A percentile compares a stretch with the other conserved stretches of the same genome.
phyloP scores from a whole-genome alignment of 345 rosid species.

The Sonneratia alba region DNA sequence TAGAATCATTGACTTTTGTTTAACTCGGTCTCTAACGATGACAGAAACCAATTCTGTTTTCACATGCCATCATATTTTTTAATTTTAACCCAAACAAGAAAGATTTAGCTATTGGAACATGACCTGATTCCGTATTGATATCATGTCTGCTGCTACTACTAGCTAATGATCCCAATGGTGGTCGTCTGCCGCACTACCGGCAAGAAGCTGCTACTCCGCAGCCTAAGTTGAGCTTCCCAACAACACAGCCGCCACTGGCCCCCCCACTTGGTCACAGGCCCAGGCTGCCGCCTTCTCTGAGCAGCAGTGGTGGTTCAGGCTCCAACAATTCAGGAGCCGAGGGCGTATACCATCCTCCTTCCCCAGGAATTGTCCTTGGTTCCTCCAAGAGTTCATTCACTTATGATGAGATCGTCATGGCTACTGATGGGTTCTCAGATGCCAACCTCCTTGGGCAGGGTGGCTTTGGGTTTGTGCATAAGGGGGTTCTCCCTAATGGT shows the following conservation, averaged over 20 bases:
- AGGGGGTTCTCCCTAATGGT: conserved; percentile 35
- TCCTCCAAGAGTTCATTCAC: conserved; percentile 44
- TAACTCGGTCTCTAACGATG: neutral
- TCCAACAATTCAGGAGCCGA: conserved; percentile 36
- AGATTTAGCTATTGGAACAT: neutral
- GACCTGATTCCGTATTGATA: neutral
- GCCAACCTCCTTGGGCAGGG: conserved; percentile 42
- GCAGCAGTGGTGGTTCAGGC: conserved; percentile 33
- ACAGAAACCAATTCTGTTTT: neutral
- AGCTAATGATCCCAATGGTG: conserved; percentile 46
- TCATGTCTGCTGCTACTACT: neutral
- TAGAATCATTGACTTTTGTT: too few species aligned
- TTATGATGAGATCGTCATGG: conserved; percentile 29
- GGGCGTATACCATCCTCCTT: conserved; percentile 33
- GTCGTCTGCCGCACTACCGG: conserved; percentile 51
- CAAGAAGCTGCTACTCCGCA: conserved; percentile 51
- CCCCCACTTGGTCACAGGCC: too few species aligned
- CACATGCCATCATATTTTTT: neutral
- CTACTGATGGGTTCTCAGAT: conserved; percentile 32
- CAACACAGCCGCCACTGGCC: neutral
- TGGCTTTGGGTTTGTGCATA: conserved; percentile 39
- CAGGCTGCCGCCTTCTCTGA: conserved; percentile 13
- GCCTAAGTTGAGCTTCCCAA: neutral
- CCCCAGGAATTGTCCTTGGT: conserved; percentile 41
- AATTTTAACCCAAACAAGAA: neutral